These are phyloP conservation scores for Saccharomyces hybrid DNA, from an alignment of 1,139 yeast genomes.

Conservation along the genomic window DNA sequence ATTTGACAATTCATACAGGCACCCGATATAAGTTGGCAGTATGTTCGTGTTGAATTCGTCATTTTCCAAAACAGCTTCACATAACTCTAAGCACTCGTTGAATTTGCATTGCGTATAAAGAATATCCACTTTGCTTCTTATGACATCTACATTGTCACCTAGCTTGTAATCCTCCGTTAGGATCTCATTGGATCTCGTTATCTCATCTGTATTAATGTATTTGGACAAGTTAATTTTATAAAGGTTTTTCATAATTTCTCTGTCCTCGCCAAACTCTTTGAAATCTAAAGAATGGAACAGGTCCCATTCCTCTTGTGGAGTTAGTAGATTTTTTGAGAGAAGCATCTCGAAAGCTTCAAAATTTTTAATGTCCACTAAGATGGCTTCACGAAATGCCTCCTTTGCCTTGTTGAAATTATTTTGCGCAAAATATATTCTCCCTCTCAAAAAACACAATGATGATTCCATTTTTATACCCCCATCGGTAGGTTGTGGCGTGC, in stretches of 20 bases:
- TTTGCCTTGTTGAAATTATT: conserved; percentile 83
- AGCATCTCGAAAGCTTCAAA: conserved; percentile 87
- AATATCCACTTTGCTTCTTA: conserved; percentile 64
- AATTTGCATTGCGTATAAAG: conserved; percentile 73
- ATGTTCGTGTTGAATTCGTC: conserved; percentile 71
- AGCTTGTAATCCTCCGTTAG: conserved; percentile 67
- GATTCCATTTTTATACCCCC: conserved; percentile 83
- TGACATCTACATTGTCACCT: conserved; percentile 59
- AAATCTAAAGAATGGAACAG: conserved; percentile 56
- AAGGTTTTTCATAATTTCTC: conserved; percentile 66
- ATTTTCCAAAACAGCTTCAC: conserved; percentile 54
- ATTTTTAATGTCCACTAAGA: conserved; percentile 81
- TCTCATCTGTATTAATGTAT: conserved; percentile 53
- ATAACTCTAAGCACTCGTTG: conserved; percentile 64
- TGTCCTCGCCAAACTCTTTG: conserved; percentile 68
- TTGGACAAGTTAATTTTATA: conserved; percentile 74
- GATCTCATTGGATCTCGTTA: conserved; percentile 58
- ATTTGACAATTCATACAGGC: conserved; percentile 78
- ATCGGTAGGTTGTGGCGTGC: conserved; percentile 33
- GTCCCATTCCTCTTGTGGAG: conserved; percentile 87
- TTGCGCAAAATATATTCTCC: conserved; percentile 73
- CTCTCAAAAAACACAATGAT: conserved; percentile 79
- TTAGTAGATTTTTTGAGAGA: conserved; percentile 61
- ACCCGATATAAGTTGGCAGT: conserved; percentile 73
- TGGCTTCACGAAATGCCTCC: conserved; percentile 82